phyloP scores from a whole-genome alignment of 2,329 filamentous ascomycete genomes.

The Xylariaceae sp. region DNA sequence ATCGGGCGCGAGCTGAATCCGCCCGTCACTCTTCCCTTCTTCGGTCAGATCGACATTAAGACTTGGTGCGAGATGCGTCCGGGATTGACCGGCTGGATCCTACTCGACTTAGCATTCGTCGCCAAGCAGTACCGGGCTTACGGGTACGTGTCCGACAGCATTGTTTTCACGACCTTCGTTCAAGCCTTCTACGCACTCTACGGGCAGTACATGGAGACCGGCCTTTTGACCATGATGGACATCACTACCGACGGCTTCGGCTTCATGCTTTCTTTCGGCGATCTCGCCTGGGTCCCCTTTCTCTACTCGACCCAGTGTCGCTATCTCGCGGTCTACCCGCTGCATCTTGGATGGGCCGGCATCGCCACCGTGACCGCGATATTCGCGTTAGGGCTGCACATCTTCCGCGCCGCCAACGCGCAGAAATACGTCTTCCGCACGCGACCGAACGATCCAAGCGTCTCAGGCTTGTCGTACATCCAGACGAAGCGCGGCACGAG shows the following conservation, averaged over 20 bases:
- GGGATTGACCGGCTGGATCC: conserved; percentile 85
- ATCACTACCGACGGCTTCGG: conserved; percentile 92
- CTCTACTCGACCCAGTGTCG: conserved; percentile 82
- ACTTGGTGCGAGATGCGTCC: conserved; percentile 86
- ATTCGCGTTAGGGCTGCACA: conserved; percentile 74
- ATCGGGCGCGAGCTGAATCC: conserved; percentile 96
- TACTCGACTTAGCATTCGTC: conserved; percentile 82
- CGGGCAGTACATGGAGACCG: conserved; percentile 81
- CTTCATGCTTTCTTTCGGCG: conserved; percentile 92
- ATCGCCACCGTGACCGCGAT: conserved; percentile 67
- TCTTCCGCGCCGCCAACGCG: conserved; percentile 90
- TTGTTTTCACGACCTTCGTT: conserved; percentile 74
- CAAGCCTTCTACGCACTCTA: conserved; percentile 87
- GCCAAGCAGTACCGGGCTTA: conserved; percentile 87
- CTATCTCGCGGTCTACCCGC: conserved; percentile 82
- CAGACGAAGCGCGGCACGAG: conserved; percentile 81
- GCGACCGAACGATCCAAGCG: conserved; percentile 65
- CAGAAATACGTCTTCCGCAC: conserved; percentile 93
- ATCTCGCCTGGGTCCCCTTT: conserved; percentile 91
- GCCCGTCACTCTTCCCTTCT: conserved; percentile 73
- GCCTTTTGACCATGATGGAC: conserved; percentile 92
- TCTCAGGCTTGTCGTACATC: conserved; percentile 82
- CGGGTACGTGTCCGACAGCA: conserved; percentile 84
- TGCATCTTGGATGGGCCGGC: conserved; percentile 71
- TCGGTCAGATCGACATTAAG: conserved; percentile 90